Percentiles rank a stretch among this genome's conserved stretches.
phyloP scores from a whole-genome alignment of 345 rosid species.

The Isatis tinctoria region DNA sequence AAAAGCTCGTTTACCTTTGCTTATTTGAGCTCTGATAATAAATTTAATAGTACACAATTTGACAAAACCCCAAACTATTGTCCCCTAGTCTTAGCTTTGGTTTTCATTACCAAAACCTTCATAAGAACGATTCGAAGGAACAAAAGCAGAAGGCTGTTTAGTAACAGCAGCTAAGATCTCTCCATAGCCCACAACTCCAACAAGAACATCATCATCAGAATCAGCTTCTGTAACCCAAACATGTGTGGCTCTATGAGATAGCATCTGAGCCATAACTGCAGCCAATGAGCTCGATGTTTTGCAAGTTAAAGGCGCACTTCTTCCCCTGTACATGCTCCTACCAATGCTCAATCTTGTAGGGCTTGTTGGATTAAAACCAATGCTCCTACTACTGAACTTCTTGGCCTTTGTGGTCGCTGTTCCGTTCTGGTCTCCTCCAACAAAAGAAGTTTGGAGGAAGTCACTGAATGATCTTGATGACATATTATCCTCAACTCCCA shows the following conservation, averaged over 20 bases:
- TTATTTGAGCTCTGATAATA: background rate
- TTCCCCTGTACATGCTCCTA: slow-evolving; percentile 90
- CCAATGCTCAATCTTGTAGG: slow-evolving; percentile 47
- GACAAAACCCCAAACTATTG: background rate
- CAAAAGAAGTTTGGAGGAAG: slow-evolving; percentile 42
- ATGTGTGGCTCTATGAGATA: slow-evolving; percentile 88
- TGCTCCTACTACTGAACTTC: slow-evolving; percentile 88
- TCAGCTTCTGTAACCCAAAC: slow-evolving; percentile 93
- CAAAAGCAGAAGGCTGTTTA: slow-evolving; percentile 47
- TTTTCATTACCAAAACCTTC: slow-evolving; percentile 43
- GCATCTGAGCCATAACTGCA: slow-evolving; percentile 98
- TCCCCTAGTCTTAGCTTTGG: slow-evolving; percentile 40
- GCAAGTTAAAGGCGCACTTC: slow-evolving; percentile 94
- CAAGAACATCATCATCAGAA: slow-evolving; percentile 71
- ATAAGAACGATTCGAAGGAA: slow-evolving; percentile 37
- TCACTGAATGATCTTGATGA: slow-evolving; percentile 59
- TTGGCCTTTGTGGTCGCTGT: slow-evolving; percentile 45
- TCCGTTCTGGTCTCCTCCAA: slow-evolving; percentile 33
- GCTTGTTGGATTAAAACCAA: slow-evolving; percentile 71
- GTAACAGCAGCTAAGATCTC: slow-evolving; percentile 86
- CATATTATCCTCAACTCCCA: slow-evolving; percentile 87
- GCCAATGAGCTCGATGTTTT: slow-evolving; percentile 79
- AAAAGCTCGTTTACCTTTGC: background rate
- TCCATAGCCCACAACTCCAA: slow-evolving; percentile 80
- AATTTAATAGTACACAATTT: background rate